Evolutionary conservation across 129 eudicot species (phyloP).

Genomic region (Artemisia argyi): DNA sequence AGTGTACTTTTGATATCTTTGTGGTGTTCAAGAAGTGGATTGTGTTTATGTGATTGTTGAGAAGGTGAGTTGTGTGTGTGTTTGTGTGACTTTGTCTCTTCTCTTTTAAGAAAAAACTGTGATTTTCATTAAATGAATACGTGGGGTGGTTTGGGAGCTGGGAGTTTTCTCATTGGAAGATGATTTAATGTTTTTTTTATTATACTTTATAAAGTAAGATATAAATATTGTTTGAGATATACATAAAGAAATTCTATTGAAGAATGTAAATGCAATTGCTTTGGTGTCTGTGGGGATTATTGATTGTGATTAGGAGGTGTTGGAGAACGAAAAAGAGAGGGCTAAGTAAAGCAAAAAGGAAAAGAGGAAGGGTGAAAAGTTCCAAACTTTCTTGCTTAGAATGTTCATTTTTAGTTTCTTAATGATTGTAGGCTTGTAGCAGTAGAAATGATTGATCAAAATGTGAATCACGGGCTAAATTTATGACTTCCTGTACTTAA

Average conservation of each 20-base stretch:
- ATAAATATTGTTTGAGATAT: too few relatives aligned
- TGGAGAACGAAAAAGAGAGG: neutral
- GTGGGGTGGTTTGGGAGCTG: slow-evolving; percentile 17
- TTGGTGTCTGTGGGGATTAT: too few relatives aligned
- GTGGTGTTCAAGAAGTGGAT: neutral
- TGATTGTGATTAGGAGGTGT: neutral
- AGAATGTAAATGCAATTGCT: too few relatives aligned
- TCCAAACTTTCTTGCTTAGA: slow-evolving; percentile 3
- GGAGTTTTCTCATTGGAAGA: neutral
- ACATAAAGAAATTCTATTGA: too few relatives aligned
- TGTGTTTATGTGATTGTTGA: neutral
- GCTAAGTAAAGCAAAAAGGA: neutral
- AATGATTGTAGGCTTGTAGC: neutral
- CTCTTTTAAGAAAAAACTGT: slow-evolving; percentile 16
- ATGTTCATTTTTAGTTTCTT: neutral
- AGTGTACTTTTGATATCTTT: slow-evolving; percentile 8
- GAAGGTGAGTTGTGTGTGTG: neutral
- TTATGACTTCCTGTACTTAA: too few relatives aligned
- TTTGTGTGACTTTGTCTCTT: slow-evolving; percentile 17
- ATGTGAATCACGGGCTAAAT: too few relatives aligned
- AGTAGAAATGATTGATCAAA: too few relatives aligned
- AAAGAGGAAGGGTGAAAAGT: slow-evolving; percentile 1
- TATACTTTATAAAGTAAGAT: too few relatives aligned
- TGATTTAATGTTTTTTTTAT: too few relatives aligned
- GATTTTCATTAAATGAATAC: slow-evolving; percentile 12